Evolutionary conservation across 306 rosid genomes (phyloP).

Genomic region (Vicia sativa): DNA sequence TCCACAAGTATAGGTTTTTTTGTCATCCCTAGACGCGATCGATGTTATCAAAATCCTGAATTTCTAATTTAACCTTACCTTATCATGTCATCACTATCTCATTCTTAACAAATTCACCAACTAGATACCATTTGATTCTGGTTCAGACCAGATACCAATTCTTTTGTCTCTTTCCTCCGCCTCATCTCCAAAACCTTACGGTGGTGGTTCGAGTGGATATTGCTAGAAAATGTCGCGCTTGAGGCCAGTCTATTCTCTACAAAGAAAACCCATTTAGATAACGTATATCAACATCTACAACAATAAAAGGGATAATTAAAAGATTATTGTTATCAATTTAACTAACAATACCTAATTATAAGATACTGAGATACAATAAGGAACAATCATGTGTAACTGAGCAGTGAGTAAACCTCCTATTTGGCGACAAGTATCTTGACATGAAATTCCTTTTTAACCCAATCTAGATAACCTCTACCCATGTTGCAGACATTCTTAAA

Average conservation of each 20-base stretch:
- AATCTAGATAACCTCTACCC: conserved; percentile 82
- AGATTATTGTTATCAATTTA: no score
- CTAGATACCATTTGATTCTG: conserved; percentile 43
- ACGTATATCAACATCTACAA: no score
- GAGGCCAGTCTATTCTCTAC: conserved; percentile 94
- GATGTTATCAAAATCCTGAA: no score
- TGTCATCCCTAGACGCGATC: no score
- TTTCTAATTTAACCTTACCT: not conserved
- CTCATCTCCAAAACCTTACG: conserved; percentile 90
- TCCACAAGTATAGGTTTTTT: no score
- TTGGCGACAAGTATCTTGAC: conserved; percentile 21
- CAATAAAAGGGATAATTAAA: no score
- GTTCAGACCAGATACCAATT: conserved; percentile 43
- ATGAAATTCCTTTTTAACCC: conserved; percentile 58
- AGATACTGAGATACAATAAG: not conserved
- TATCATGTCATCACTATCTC: not conserved
- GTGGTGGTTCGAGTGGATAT: conserved; percentile 80
- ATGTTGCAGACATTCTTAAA: conserved; percentile 67
- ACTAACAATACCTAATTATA: no score
- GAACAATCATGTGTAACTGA: not conserved
- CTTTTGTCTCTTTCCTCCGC: conserved; percentile 54
- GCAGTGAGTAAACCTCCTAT: not conserved
- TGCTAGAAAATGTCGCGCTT: conserved; percentile 73
- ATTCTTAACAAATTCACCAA: conserved; percentile 37
- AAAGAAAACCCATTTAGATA: no score